Percentiles rank a stretch among this genome's conserved stretches.
Conservation (phyloP, 2,329 filamentous ascomycete genomes). For the Fusarium newnesense region DNA sequence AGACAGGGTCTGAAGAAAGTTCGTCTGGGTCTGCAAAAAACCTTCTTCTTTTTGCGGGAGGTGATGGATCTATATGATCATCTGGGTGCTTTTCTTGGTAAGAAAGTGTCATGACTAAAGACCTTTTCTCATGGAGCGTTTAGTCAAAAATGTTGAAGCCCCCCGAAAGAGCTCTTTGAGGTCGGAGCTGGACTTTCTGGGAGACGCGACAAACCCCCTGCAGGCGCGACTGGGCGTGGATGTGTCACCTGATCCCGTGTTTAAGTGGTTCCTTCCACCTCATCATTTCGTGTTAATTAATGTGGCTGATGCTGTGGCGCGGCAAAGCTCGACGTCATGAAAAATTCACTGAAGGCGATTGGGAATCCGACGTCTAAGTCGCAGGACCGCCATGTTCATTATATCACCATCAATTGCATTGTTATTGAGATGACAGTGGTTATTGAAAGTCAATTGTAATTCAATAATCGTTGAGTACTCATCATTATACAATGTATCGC, state of each 20-base stretch:
- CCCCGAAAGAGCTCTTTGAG: constrained; percentile 6
- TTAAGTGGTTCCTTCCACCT: constrained; percentile 5
- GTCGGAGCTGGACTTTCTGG: constrained; percentile 18
- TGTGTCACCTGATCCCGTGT: constrained; percentile 54
- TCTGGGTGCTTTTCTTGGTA: constrained; percentile 52
- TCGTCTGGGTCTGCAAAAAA: constrained; percentile 52
- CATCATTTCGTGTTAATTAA: constrained; percentile 7
- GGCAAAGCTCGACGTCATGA: constrained; percentile 42
- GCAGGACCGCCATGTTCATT: constrained; percentile 19
- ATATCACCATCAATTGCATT: constrained; percentile 13
- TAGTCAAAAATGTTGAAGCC: background rate
- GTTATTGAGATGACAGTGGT: background rate
- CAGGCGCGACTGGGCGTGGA: constrained; percentile 51
- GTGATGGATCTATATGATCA: constrained; percentile 49
- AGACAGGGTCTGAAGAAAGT: constrained; percentile 41
- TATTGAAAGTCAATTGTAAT: background rate
- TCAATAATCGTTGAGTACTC: background rate
- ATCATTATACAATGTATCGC: constrained; percentile 52
- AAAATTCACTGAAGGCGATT: constrained; percentile 38
- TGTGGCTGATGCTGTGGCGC: constrained; percentile 34
- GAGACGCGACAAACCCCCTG: constrained; percentile 52
- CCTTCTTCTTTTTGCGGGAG: constrained; percentile 57
- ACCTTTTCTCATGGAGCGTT: background rate
- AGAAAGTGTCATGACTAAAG: constrained; percentile 18
- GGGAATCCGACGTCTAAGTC: constrained; percentile 37